A percentile compares a stretch with the other conserved stretches of the same genome.
Conservation (phyloP, 2,329 filamentous ascomycete species). For the Lachnum nothofagi region DNA sequence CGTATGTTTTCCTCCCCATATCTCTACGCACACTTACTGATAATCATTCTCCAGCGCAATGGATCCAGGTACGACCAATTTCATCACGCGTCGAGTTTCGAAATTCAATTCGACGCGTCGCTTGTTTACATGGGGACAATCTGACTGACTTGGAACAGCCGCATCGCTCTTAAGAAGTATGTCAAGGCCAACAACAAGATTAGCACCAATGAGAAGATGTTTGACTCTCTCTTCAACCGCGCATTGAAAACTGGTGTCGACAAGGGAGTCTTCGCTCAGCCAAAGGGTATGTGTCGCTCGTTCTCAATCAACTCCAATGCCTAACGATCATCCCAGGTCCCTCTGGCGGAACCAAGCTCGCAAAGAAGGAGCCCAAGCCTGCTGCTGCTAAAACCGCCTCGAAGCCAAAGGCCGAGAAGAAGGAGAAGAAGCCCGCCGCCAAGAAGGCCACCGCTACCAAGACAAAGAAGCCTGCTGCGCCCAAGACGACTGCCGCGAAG, state of each 20-base stretch:
- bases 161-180: constrained; percentile 71
- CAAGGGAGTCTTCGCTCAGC: constrained; percentile 62
- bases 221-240: constrained; percentile 66
- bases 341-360: constrained; percentile 68
- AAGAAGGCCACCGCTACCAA: constrained; percentile 45
- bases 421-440: constrained; percentile 35
- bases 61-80: constrained; percentile 31
- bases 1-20: constrained; percentile 21
- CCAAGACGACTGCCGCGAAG: constrained; percentile 33
- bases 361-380: constrained; percentile 52
- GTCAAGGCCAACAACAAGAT: constrained; percentile 67
- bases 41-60: constrained; percentile 25
- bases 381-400: constrained; percentile 30
- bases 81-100: constrained; percentile 5
- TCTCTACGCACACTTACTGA: constrained; percentile 10
- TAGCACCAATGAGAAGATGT: constrained; percentile 49
- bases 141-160: constrained; percentile 34
- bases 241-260: constrained; percentile 63
- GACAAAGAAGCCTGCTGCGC: constrained; percentile 39
- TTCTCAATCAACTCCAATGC: constrained; percentile 4
- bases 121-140: constrained; percentile 10
- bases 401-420: constrained; percentile 35
- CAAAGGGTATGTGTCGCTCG: constrained; percentile 57
- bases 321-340: constrained; percentile 45
- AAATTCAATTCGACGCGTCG: constrained; percentile 23